Conservation (phyloP, 2,329 filamentous ascomycete genomes). For the Colletotrichum musicola region DNA sequence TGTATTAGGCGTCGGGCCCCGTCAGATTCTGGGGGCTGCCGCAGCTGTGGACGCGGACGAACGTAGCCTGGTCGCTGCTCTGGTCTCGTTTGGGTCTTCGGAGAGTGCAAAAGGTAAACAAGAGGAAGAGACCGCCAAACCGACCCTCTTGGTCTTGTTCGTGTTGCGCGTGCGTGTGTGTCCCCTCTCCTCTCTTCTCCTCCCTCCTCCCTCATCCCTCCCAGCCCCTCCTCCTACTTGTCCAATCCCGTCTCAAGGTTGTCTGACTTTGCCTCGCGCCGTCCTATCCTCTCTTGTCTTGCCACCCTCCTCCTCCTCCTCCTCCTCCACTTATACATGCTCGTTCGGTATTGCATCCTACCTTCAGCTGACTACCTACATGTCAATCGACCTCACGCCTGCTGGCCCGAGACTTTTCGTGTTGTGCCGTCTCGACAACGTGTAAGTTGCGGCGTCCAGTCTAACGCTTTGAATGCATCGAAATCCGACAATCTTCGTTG, state of each 20-base stretch:
- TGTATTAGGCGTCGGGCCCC: no score
- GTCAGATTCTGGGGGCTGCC: no score
- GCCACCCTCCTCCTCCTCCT: conserved; percentile 4
- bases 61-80: conserved; percentile 18
- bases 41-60: conserved; percentile 1
- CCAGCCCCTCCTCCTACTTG: neutral
- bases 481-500: neutral
- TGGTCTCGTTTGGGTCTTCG: conserved; percentile 18
- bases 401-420: neutral
- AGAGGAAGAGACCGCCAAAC: conserved; percentile 10
- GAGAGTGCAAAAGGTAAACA: conserved; percentile 3
- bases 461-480: neutral
- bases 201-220: neutral
- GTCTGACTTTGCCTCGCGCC: neutral
- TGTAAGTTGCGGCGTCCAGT: neutral
- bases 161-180: conserved; percentile 21
- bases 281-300: conserved; percentile 8
- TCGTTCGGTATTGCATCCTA: conserved; percentile 17
- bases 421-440: neutral
- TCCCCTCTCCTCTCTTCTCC: conserved; percentile 4
- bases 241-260: neutral
- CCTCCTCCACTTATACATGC: conserved; percentile 21
- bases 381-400: neutral
- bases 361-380: conserved; percentile 9
- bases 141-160: conserved; percentile 10